Evolutionary conservation across 2,329 filamentous ascomycete genomes (phyloP), one percentile per base, ranked within the genome.

Genomic region (Ascosphaera apis): DNA sequence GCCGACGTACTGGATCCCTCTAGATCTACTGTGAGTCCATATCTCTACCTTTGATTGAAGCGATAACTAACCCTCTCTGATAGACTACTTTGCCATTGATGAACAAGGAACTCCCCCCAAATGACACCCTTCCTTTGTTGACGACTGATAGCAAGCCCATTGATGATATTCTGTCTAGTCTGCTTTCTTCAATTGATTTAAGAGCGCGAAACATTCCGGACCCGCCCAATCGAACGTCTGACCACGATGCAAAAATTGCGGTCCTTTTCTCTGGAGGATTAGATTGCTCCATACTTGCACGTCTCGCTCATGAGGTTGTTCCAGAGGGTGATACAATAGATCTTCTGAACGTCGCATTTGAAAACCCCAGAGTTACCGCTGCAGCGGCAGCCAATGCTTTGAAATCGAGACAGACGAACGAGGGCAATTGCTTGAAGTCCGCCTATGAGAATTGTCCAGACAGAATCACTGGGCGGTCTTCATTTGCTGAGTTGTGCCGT

Each of bases 261-360:
- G 63, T 98, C 1, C 61, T 98, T 0, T 98, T 95, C 53, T 98
- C 88, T 0, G 88, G 88, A 2, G 88, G 88, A 0, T 66, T 98
- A 4, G 88, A 98, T 53, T 95, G 88, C 50, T 86, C 84, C 0
- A 63, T 93, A 1, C 62, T 98, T 34, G 86, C 86, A 15, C 70
- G 83, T 31, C 56, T 95, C 16, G 63, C 69, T 8, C 79, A 92
- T 49, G 76, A 91, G 9, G 55, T 91, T 2, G 51, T 95, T 2
- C 77, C 79, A 0, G 11, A 50, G 0, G 55, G 64, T 3, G 74
- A 91, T 47, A 60, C 67, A 1, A 73, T 98, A 41, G 88, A 95
- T 49, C 63, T 98, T 6, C 66, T 98, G 42, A 98, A 98, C 44
- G 86, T 98, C 33, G 88, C 86, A 0, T 98, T 98, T 48, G 81